Base-by-base conservation (phyloP, 805 yeast species). In the Saturnispora sekii region DNA sequence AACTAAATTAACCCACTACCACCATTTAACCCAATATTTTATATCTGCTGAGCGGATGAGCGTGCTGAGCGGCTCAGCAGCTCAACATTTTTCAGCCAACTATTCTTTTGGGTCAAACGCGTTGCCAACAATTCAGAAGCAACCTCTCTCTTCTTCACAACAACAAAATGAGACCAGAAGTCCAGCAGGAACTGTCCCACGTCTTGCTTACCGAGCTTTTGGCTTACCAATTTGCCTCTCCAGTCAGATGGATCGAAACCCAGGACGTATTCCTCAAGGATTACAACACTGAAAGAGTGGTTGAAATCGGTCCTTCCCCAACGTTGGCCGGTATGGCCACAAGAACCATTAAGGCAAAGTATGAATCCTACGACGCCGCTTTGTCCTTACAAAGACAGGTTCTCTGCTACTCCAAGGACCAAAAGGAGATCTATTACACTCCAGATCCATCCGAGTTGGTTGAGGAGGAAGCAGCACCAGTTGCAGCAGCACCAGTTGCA, bases 161-260 rank as follows among this genome's bases (percentile, higher is more conserved):
- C 6, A 14, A 14, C 33, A 47, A 17, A 28, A 84, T 83, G 93
- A 79, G 79, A 64, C 96, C 98, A 55, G 97, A 93, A 75, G 81
- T 88, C 50, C 94, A 93, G 73, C 98, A 93, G 72, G 97, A 93
- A 65, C 78, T 93, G 54, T 95, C 98, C 55, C 97, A 93, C 65
- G 81, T 85, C 54, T 74, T 93, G 53, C 75, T 93, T 63, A 88
- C 97, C 26, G 99, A 93, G 75, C 79, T 93, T 57, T 76, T 93
- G 69, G 97, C 98, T 44, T 93, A 89, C 70, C 99, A 93, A 69
- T 93, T 93, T 61, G 99, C 99, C 41, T 89, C 97, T 51, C 98
- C 99, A 40, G 99, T 93, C 53, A 81, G 97, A 76, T 93, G 99
- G 70, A 93, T 94, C 65, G 98, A 94, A 66, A 93, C 98, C 51